Evolutionary conservation across 2,329 filamentous ascomycete species (phyloP), one percentile per base, ranked within the genome.

Genomic region (Mycosphaerella sp.): DNA sequence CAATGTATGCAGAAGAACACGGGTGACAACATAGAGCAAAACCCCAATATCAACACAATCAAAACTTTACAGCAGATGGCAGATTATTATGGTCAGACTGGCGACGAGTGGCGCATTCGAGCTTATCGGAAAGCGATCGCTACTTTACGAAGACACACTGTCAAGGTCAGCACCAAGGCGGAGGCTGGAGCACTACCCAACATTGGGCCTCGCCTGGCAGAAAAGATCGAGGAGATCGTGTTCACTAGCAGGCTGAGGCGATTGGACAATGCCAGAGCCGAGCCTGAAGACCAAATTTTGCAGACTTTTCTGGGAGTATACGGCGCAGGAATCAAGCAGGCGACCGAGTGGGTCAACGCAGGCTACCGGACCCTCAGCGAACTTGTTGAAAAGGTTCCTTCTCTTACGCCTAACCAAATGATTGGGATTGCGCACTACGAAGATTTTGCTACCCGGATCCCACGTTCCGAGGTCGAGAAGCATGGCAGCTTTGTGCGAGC

Each of bases 161-260:
- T 62, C 16, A 84, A 81, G 63, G 79, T 96, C 52, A 73, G 69
- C 3, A 90, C 85, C 0, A 82, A 79, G 52, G 76, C 82, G 43
- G 78, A 94, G 66, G 91, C 90, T 0, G 71, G 77, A 9, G 67
- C 70, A 1, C 75, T 96, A 1, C 81, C 82, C 0, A 79, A 77
- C 52, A 82, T 96, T 32, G 90, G 90, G 6, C 62, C 74, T 9
- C 79, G 87, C 1, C 72, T 96, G 1, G 89, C 89, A 0, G 75
- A 79, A 21, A 95, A 95, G 67, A 93, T 97, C 56, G 87, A 93
- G 62, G 91, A 96, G 65, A 95, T 96, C 39, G 87, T 82, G 2
- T 75, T 76, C 35, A 95, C 88, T 0, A 79, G 88, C 61, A 75
- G 76, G 21, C 77, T 96, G 0, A 79, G 79, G 37, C 79, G 85